Evolutionary conservation across 257 asterid genomes (phyloP).

Genomic region (Scutellaria galericulata): DNA sequence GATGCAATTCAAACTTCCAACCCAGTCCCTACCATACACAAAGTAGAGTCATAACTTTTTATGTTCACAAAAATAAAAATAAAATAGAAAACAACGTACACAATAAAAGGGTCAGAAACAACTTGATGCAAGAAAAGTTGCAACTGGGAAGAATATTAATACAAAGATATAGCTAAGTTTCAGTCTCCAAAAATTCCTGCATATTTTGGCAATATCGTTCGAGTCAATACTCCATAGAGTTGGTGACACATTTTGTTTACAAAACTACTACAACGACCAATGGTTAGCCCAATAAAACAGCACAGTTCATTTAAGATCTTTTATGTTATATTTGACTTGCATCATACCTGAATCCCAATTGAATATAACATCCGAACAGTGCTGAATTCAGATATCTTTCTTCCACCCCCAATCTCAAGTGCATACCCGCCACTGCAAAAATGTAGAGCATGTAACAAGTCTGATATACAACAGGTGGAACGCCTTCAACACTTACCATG

Average conservation of each 20-base stretch:
- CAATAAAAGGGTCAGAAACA: slow-evolving; percentile 11
- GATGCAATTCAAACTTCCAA: slow-evolving; percentile 93
- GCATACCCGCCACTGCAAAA: slow-evolving; percentile 73
- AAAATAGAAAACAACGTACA: neutral
- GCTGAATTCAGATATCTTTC: slow-evolving; percentile 87
- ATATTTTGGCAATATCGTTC: slow-evolving; percentile 22
- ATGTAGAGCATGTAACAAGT: slow-evolving; percentile 36
- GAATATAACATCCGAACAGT: slow-evolving; percentile 83
- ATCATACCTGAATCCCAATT: slow-evolving; percentile 82
- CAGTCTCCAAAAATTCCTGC: slow-evolving; percentile 1
- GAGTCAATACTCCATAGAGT: slow-evolving; percentile 4
- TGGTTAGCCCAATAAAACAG: neutral
- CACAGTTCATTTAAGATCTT: neutral
- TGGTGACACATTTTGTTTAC: slow-evolving; percentile 9
- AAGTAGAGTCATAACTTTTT: slow-evolving; percentile 6
- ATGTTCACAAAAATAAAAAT: neutral
- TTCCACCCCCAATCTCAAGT: slow-evolving; percentile 94
- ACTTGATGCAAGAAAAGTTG: neutral
- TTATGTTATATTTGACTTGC: slow-evolving; percentile 15
- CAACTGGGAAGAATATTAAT: neutral
- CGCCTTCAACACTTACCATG: neutral
- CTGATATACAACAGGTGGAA: slow-evolving; percentile 18
- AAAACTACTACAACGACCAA: neutral
- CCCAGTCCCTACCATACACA: slow-evolving; percentile 62
- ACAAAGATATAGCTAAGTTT: slow-evolving; percentile 10